Conservation (phyloP, 495 filamentous ascomycete species). For the Xylaria acuta region DNA sequence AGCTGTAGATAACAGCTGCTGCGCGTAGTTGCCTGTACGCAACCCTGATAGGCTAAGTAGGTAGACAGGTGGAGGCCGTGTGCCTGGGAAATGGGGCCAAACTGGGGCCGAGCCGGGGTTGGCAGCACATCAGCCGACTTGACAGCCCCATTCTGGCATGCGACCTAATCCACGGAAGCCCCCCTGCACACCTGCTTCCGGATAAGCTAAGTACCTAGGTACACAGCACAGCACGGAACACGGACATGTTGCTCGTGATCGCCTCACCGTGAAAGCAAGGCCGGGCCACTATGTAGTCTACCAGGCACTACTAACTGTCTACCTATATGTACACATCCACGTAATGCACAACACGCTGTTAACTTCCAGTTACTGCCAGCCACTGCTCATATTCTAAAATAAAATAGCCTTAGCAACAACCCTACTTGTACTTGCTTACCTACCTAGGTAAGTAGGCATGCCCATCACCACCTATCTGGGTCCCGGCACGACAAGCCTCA, state of each 20-base stretch:
- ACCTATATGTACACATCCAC: not conserved
- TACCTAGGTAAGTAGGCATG: too few species aligned
- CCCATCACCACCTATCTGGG: too few species aligned
- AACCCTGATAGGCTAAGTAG: not conserved
- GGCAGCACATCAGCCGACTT: conserved; percentile 9
- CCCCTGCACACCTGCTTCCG: not conserved
- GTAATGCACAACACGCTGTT: not conserved
- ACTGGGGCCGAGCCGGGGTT: conserved; percentile 6
- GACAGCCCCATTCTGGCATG: conserved; percentile 7
- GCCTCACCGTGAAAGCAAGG: not conserved
- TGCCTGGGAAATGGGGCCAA: not conserved
- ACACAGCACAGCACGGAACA: not conserved
- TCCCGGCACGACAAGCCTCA: too few species aligned
- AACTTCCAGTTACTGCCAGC: not conserved
- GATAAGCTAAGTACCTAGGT: not conserved
- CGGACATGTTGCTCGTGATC: not conserved
- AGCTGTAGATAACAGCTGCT: not conserved
- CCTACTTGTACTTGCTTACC: too few species aligned
- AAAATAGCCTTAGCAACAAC: too few species aligned
- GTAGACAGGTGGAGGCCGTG: not conserved
- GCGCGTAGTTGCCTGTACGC: too few species aligned
- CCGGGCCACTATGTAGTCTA: not conserved
- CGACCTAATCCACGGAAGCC: not conserved
- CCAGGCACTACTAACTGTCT: too few species aligned
- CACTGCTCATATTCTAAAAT: not conserved